Evolutionary conservation across 2,329 filamentous ascomycete species (phyloP), one percentile per base, ranked within the genome.

Genomic region (Hymenoscyphus linearis): DNA sequence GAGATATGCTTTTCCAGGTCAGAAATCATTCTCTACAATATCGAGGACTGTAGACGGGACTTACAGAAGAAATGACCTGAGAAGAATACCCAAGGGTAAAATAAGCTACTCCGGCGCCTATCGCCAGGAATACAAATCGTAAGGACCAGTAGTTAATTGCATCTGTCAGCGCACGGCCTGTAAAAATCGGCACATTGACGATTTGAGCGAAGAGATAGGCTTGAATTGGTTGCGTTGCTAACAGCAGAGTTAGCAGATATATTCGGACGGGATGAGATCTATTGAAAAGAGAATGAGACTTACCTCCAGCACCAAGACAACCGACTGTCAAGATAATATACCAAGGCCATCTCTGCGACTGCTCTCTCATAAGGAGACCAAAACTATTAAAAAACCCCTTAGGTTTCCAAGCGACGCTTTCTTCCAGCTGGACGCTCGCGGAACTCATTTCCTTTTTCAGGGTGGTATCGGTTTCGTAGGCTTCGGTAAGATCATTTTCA

Each of bases 311-410:
- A 52, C 54, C 62, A 55, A 64, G 58, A 60, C 69, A 65, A 18
- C 78, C 78, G 37, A 83, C 54, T 1, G 85, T 35, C n/a, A 80
- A 78, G 16, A 85, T 60, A 3, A 71, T 66, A 66, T 85, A 84
- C 59, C 79, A 75, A 2, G 76, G 77, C 74, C 82, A 83, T 1
- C 79, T 75, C 50, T 72, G 75, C 52, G 74, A 76, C 62, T 86
- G 83, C 68, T 88, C 85, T 63, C 76, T 79, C 4, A 88, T 74
- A 4, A 88, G 74, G 25, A 78, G 76, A 0, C 82, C 81, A 60
- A 87, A 85, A 60, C 83, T 68, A 16, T 58, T 40, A 52, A 83
- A 66, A 31, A 86, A 71, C 60, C 74, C 78, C 59, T 69, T 74
- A 56, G 67, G 69, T 64, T 72, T 76, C 72, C 72, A 78, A 9